These are phyloP conservation scores for Dactylellina parvicollis DNA, from an alignment of 2,329 filamentous ascomycete species.

Conservation along the genomic window DNA sequence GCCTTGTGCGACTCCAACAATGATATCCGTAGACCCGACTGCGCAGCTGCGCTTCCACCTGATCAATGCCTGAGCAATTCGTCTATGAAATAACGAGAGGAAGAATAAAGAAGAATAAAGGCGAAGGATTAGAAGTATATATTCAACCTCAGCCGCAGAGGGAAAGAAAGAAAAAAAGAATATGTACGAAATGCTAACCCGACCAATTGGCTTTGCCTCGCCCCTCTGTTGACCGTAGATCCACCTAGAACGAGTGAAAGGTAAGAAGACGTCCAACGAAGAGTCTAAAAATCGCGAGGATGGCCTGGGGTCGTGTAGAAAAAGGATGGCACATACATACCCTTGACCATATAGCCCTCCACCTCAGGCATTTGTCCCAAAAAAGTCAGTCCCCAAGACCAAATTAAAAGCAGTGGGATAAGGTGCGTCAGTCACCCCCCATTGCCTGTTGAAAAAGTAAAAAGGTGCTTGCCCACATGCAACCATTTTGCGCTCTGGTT, in stretches of 20 bases:
- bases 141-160: constrained; percentile 16
- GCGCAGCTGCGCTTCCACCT: constrained; percentile 15
- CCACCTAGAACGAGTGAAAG: constrained; percentile 28
- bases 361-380: constrained; percentile 22
- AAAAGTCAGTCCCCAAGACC: constrained; percentile 27
- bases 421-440: neutral
- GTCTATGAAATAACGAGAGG: neutral
- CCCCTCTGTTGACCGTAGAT: constrained; percentile 9
- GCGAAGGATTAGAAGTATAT: constrained; percentile 19
- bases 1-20: constrained; percentile 4
- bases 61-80: constrained; percentile 4
- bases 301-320: constrained; percentile 2
- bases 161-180: neutral
- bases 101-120: constrained; percentile 5
- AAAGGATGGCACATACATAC: constrained; percentile 8
- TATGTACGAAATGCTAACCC: too few species aligned
- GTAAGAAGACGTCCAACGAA: constrained; percentile 20
- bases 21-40: constrained; percentile 1
- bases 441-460: constrained; percentile 16
- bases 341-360: too few species aligned
- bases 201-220: constrained; percentile 19
- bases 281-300: constrained; percentile 6
- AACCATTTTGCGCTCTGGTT: constrained; percentile 7
- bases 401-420: constrained; percentile 13
- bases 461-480: constrained; percentile 13